Conservation (phyloP, 2,329 filamentous ascomycete genomes). For the Periconia sp. region DNA sequence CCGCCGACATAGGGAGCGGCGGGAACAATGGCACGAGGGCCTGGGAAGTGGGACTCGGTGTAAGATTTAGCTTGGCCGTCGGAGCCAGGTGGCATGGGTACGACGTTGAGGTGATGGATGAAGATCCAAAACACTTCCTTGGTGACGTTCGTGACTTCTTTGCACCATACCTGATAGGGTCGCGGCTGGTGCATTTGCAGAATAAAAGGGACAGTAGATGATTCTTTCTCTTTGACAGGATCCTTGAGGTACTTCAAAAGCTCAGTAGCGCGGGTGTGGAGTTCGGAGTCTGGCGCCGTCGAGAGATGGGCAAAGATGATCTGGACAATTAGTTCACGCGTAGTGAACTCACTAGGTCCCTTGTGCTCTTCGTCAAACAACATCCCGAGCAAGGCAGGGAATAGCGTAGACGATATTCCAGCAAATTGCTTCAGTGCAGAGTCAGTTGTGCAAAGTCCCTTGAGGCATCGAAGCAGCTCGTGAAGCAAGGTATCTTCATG, state of each 20-base stretch:
- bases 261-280: slow-evolving; percentile 71
- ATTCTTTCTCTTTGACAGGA: slow-evolving; percentile 72
- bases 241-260: slow-evolving; percentile 83
- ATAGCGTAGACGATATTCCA: slow-evolving; percentile 78
- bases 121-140: slow-evolving; percentile 99
- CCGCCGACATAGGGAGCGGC: slow-evolving; percentile 96
- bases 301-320: slow-evolving; percentile 89
- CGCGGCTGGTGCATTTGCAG: slow-evolving; percentile 85
- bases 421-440: slow-evolving; percentile 82
- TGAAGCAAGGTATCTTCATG: slow-evolving; percentile 93
- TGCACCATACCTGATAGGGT: slow-evolving; percentile 92
- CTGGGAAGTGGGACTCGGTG: slow-evolving; percentile 76
- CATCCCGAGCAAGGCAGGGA: slow-evolving; percentile 85
- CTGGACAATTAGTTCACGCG: slow-evolving; percentile 86
- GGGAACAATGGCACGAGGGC: slow-evolving; percentile 85
- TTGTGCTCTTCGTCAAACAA: slow-evolving; percentile 98
- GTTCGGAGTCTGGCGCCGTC: slow-evolving; percentile 60
- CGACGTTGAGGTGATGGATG: slow-evolving; percentile 88
- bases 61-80: slow-evolving; percentile 43
- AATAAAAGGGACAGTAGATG: slow-evolving; percentile 82
- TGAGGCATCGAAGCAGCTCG: slow-evolving; percentile 89
- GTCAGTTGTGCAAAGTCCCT: slow-evolving; percentile 91
- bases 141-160: slow-evolving; percentile 88
- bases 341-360: slow-evolving; percentile 94
- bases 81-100: slow-evolving; percentile 63